Base-by-base conservation (phyloP, 768 basidiomycete genomes). In the Myochromella boudieri region DNA sequence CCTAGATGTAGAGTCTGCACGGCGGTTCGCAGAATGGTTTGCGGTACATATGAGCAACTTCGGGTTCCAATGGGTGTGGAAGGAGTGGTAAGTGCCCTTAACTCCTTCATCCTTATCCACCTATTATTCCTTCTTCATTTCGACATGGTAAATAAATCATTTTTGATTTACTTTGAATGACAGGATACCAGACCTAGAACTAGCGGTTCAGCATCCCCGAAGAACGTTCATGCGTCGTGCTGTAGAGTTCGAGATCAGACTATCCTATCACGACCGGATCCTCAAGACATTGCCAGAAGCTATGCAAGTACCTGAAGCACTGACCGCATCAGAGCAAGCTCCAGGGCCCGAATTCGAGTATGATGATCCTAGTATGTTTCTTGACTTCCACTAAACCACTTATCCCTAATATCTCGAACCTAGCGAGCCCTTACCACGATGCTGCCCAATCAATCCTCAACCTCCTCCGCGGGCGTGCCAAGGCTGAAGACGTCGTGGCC, bases 41-140 rank as follows among this genome's bases (percentile, higher is more conserved):
- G 79, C 91, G 2, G 76, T 89, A 2, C 97, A 99, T 59, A 87
- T 99, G 84, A 95, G 91, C 55, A 99, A 99, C 68, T 99, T 97
- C 64, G 87, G 85, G 20, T 99, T 97, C 68, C 84, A 87, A 58
- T 98, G 97, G 97, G 92, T 97, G 11, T 99, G 97, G 97, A 95
- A 92, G 60, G 97, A 98, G 77, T 99, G 97, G 95, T 94, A 42
- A 36, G 84, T 68, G 9, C 9, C 4, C 3, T 20, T 36, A 29
- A 14, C 21, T 14, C 3, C 37, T 24, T 40, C 26, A 24, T 22
- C 15, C 27, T 17, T 3, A 14, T 29, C 28, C 8, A 8, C 28
- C 14, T 8, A 14, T 14, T 34, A 34, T 34, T 34, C 14, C 5
- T 6, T 34, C n/a, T 12, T 6, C 5, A 6, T 31, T 31, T 31